Conservation (phyloP, 2,329 filamentous ascomycete species). For the Alternaria sp. region DNA sequence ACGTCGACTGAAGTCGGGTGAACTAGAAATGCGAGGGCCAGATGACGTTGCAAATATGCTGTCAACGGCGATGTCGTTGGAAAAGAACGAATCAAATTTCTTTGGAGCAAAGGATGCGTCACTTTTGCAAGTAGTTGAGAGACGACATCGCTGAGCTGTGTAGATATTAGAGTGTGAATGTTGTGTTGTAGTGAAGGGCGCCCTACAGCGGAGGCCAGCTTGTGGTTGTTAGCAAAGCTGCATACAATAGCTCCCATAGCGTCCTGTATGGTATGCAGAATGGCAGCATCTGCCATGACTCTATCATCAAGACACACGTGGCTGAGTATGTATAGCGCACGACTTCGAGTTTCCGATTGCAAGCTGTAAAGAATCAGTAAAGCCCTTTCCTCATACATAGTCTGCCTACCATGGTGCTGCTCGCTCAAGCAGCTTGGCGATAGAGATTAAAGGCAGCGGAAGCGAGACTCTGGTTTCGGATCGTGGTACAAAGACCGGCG, state of each 20-base stretch:
- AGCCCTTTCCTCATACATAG: not conserved
- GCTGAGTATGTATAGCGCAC: conserved; percentile 38
- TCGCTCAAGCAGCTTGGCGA: conserved; percentile 34
- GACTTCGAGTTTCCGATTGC: conserved; percentile 27
- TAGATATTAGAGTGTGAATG: conserved; percentile 32
- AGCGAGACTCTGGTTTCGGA: conserved; percentile 21
- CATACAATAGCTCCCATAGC: conserved; percentile 45
- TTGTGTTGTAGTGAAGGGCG: conserved; percentile 16
- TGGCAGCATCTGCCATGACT: conserved; percentile 31
- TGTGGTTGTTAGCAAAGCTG: conserved; percentile 33
- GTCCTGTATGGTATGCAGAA: conserved; percentile 38
- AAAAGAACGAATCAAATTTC: conserved; percentile 67
- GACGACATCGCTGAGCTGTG: conserved; percentile 39
- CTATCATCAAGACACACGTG: conserved; percentile 45
- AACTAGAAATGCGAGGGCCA: conserved; percentile 73
- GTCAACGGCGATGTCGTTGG: conserved; percentile 61
- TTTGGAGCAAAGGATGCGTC: conserved; percentile 62
- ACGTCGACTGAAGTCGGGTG: conserved; percentile 34
- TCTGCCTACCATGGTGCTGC: conserved; percentile 38
- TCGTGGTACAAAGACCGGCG: conserved; percentile 14
- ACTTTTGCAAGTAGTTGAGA: conserved; percentile 48
- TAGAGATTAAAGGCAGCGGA: conserved; percentile 34
- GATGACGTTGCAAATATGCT: conserved; percentile 70
- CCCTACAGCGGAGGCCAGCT: conserved; percentile 36
- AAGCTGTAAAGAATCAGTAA: conserved; percentile 31